Evolutionary conservation across 2,329 filamentous ascomycete species (phyloP).

Genomic region (Fusarium phyllophilum): DNA sequence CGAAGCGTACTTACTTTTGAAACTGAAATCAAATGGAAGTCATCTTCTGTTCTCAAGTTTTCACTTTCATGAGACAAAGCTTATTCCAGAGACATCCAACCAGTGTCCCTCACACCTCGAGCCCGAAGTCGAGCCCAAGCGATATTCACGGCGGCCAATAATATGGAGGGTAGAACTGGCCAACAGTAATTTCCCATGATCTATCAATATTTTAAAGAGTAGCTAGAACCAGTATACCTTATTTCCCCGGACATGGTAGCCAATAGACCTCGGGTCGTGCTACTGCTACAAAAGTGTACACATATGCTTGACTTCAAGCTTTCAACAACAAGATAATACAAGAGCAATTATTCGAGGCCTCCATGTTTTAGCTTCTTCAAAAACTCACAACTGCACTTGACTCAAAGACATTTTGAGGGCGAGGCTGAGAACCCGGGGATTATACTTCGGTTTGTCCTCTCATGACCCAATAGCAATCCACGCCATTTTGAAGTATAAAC

Average conservation of each 20-base stretch:
- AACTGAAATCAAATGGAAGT: accelerated
- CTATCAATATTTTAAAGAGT: accelerated
- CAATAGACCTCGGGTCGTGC: neutral
- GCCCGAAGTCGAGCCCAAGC: neutral
- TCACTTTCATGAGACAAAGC: neutral
- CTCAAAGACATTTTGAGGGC: neutral
- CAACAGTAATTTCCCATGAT: accelerated
- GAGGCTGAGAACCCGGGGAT: neutral
- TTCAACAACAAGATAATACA: neutral
- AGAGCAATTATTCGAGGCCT: neutral
- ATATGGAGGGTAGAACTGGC: neutral
- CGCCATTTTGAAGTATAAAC: neutral
- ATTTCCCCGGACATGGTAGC: accelerated
- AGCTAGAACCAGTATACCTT: no score
- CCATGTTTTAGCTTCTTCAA: accelerated
- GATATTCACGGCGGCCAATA: neutral
- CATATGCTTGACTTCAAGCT: no score
- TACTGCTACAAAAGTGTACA: no score
- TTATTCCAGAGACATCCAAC: neutral
- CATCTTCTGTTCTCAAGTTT: accelerated
- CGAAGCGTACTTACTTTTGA: accelerated
- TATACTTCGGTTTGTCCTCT: neutral
- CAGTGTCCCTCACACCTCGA: neutral
- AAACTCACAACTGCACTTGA: no score
- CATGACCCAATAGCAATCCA: neutral